These are phyloP conservation scores for Carallia pectinifolia DNA, from an alignment of 345 rosid species.

Conservation along the genomic window DNA sequence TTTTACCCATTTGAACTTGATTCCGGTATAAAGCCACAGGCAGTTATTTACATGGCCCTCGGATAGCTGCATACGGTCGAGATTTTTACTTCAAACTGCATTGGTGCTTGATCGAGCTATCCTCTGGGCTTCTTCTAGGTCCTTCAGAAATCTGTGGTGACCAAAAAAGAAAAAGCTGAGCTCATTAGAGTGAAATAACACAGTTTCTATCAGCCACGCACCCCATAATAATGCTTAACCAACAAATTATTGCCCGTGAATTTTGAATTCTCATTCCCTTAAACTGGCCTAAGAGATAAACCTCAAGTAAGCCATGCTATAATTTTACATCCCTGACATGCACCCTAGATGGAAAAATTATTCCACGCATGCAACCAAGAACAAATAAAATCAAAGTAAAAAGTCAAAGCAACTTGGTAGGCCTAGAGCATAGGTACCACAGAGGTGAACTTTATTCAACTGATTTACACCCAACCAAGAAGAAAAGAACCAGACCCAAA, in stretches of 20 bases:
- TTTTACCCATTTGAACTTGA: neutral
- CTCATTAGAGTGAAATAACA: neutral
- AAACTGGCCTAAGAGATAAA: neutral
- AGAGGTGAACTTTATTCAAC: neutral
- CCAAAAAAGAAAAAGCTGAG: neutral
- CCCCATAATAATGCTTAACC: neutral
- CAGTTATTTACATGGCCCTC: constrained; percentile 22
- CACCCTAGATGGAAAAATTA: neutral
- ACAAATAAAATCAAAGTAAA: neutral
- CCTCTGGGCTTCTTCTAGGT: constrained; percentile 83
- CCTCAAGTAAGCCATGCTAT: neutral
- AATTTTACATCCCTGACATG: neutral
- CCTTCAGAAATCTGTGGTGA: constrained; percentile 67
- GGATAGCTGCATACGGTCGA: neutral
- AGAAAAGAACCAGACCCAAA: neutral
- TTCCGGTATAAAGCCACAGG: constrained; percentile 3
- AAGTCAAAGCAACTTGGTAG: neutral
- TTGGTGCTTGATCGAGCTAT: constrained; percentile 52
- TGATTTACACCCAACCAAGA: neutral
- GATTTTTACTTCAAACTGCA: constrained; percentile 39
- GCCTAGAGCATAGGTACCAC: neutral
- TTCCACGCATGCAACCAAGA: neutral
- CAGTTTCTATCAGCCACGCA: too few relatives aligned
- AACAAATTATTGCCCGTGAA: neutral
- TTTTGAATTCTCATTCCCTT: neutral